Conservation (phyloP, 1,284 basidiomycete genomes). For the Cryptococcus sp. region DNA sequence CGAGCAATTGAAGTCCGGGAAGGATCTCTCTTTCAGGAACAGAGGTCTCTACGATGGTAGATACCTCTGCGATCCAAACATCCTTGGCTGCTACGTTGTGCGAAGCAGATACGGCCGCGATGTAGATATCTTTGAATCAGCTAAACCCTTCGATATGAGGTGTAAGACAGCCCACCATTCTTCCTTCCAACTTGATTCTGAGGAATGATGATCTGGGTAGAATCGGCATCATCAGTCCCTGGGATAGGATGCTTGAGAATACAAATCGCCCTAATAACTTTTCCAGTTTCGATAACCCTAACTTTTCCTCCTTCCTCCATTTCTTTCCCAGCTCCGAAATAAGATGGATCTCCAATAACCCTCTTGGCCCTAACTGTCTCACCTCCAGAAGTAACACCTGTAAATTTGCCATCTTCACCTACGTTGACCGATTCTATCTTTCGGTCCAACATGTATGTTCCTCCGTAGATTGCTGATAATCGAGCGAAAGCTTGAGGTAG, state of each 20-base stretch:
- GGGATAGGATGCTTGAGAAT: slow-evolving; percentile 98
- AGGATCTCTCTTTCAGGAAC: slow-evolving; percentile 88
- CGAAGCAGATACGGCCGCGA: slow-evolving; percentile 92
- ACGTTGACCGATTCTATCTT: slow-evolving; percentile 86
- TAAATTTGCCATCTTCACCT: slow-evolving; percentile 79
- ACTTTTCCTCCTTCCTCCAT: slow-evolving; percentile 59
- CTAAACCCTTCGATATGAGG: background rate
- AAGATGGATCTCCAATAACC: slow-evolving; percentile 96
- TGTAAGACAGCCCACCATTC: slow-evolving; percentile 60
- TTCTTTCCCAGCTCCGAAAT: slow-evolving; percentile 78
- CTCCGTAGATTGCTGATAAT: slow-evolving; percentile 96
- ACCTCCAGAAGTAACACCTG: slow-evolving; percentile 81
- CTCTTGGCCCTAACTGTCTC: slow-evolving; percentile 97
- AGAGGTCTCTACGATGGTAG: slow-evolving; percentile 95
- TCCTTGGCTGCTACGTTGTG: slow-evolving; percentile 97
- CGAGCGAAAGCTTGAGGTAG: slow-evolving; percentile 98
- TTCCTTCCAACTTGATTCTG: slow-evolving; percentile 94
- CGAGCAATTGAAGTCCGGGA: slow-evolving; percentile 87
- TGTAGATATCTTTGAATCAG: slow-evolving; percentile 81
- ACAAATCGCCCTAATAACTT: slow-evolving; percentile 96
- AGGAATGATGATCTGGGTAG: slow-evolving; percentile 95
- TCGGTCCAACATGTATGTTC: slow-evolving; percentile 99
- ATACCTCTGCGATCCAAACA: slow-evolving; percentile 94
- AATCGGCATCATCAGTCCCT: slow-evolving; percentile 92
- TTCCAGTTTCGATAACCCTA: slow-evolving; percentile 85